Percentiles rank a stretch among this genome's conserved stretches.
Conservation (phyloP, 2,329 filamentous ascomycete genomes). For the Blastomyces gilchristii region DNA sequence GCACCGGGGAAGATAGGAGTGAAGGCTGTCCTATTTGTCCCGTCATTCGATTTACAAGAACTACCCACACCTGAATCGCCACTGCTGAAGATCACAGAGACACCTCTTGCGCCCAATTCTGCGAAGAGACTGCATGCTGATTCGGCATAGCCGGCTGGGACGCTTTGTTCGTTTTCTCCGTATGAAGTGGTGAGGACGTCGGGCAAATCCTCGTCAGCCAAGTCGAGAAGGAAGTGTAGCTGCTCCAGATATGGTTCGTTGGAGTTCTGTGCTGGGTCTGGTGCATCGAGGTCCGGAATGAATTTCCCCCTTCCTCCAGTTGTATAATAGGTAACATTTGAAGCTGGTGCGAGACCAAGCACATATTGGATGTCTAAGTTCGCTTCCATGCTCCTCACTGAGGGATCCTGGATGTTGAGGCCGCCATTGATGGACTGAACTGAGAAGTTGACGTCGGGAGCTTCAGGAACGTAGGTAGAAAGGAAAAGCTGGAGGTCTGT, state of each 20-base stretch:
- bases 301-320: constrained; percentile 48
- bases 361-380: constrained; percentile 56
- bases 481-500: constrained; percentile 31
- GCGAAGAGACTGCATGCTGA: constrained; percentile 53
- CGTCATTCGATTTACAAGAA: constrained; percentile 46
- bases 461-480: constrained; percentile 43
- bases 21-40: constrained; percentile 43
- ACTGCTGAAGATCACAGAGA: constrained; percentile 55
- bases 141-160: constrained; percentile 50
- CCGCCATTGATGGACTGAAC: constrained; percentile 49
- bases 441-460: constrained; percentile 45
- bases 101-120: constrained; percentile 55
- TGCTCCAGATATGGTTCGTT: constrained; percentile 61
- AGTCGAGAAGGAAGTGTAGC: constrained; percentile 48
- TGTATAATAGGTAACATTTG: constrained; percentile 46
- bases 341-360: constrained; percentile 42
- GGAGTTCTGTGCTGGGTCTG: constrained; percentile 33
- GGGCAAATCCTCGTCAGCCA: constrained; percentile 47
- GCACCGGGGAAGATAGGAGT: constrained; percentile 46
- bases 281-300: constrained; percentile 39
- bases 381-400: constrained; percentile 43
- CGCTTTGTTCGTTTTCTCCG: constrained; percentile 54
- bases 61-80: constrained; percentile 54
- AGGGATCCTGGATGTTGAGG: constrained; percentile 38
- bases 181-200: constrained; percentile 60